phyloP scores from a whole-genome alignment of 2,329 filamentous ascomycete genomes.

The Phialemoniopsis sp. region DNA sequence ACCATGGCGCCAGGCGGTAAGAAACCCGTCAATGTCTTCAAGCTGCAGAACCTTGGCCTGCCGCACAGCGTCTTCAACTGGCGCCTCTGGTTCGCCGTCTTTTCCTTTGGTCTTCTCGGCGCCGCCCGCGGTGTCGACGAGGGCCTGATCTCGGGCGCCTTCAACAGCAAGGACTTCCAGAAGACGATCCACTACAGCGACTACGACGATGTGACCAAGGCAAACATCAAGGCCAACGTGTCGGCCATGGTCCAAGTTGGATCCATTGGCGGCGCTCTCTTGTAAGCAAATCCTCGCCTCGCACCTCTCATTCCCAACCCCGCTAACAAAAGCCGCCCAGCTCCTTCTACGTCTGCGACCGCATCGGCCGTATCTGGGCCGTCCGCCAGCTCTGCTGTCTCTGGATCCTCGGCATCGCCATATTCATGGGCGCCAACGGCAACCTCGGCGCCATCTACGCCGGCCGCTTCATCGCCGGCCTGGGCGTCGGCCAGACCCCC shows the following conservation, averaged over 20 bases:
- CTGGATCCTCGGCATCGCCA: constrained; percentile 54
- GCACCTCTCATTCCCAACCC: background rate
- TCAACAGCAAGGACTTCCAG: constrained; percentile 63
- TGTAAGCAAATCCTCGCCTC: constrained; percentile 24
- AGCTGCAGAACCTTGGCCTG: constrained; percentile 57
- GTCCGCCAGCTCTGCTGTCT: constrained; percentile 52
- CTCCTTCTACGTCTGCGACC: constrained; percentile 55
- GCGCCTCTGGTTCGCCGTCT: constrained; percentile 72
- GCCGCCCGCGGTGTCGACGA: constrained; percentile 78
- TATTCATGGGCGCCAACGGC: constrained; percentile 53
- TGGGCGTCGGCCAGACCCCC: constrained; percentile 51
- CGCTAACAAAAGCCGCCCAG: constrained; percentile 22
- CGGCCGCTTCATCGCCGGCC: constrained; percentile 59
- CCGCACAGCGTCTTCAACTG: constrained; percentile 72
- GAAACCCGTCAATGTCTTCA: constrained; percentile 61
- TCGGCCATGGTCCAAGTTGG: constrained; percentile 80
- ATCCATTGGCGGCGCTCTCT: constrained; percentile 58
- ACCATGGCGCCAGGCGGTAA: constrained; percentile 46
- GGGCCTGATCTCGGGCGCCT: constrained; percentile 70
- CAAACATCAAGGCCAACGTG: constrained; percentile 72
- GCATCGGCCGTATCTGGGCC: constrained; percentile 59
- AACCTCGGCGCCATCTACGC: constrained; percentile 52
- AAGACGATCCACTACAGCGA: constrained; percentile 50
- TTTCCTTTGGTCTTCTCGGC: constrained; percentile 71
- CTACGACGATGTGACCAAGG: constrained; percentile 47